A percentile compares a stretch with the other conserved stretches of the same genome.
Conservation (phyloP, 257 asterid genomes). For the Eustoma russellianum region DNA sequence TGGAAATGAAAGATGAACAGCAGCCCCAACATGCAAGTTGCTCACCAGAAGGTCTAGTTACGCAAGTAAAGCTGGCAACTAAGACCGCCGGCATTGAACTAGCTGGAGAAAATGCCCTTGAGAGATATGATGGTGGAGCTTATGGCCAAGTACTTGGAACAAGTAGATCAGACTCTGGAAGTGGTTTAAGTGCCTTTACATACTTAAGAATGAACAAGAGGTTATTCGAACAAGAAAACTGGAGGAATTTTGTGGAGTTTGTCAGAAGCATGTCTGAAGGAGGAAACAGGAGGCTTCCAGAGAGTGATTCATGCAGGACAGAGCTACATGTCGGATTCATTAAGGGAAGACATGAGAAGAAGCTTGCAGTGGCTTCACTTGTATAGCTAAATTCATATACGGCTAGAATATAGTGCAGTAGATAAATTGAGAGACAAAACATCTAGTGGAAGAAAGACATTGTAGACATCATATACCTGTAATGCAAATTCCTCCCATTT, state of each 20-base stretch:
- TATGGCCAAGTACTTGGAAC: constrained; percentile 61
- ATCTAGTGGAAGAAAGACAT: too few relatives aligned
- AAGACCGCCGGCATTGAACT: constrained; percentile 46
- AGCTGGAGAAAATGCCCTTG: constrained; percentile 94
- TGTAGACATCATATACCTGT: too few relatives aligned
- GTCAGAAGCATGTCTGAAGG: constrained; percentile 72
- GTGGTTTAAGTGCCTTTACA: constrained; percentile 69
- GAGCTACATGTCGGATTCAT: constrained; percentile 62
- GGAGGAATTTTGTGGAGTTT: constrained; percentile 69
- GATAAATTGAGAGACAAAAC: too few relatives aligned
- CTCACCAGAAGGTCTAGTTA: constrained; percentile 86
- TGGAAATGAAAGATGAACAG: constrained; percentile 89
- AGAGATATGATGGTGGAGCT: constrained; percentile 73
- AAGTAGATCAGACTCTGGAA: too few relatives aligned
- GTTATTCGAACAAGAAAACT: constrained; percentile 66
- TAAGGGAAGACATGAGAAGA: constrained; percentile 20
- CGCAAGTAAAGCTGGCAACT: constrained; percentile 79
- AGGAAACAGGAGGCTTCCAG: constrained; percentile 45
- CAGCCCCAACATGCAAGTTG: constrained; percentile 64
- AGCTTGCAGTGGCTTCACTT: constrained; percentile 41
- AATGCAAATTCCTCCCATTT: too few relatives aligned
- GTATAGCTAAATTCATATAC: constrained; percentile 31
- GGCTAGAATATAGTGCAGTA: too few relatives aligned
- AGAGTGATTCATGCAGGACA: constrained; percentile 52
- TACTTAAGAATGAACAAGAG: constrained; percentile 73